Percentiles rank a stretch among this genome's conserved stretches.
These are phyloP conservation scores for Corchorus capsularis DNA, from an alignment of 345 rosid species.

Conservation along the genomic window DNA sequence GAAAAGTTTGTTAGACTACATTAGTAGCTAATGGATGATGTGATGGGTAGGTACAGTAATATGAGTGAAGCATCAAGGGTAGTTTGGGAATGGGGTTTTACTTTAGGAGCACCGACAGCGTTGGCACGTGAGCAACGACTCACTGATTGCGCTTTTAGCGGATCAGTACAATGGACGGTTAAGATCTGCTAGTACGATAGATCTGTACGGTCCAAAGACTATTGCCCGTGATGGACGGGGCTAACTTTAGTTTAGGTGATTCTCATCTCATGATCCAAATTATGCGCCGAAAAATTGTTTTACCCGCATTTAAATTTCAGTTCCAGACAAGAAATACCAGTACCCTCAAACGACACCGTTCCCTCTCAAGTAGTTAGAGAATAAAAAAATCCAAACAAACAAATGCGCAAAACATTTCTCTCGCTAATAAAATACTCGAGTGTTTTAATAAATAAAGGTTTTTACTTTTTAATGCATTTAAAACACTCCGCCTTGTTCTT, in stretches of 20 bases:
- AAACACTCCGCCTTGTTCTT: neutral
- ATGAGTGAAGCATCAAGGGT: constrained; percentile 2
- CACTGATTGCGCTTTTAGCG: neutral
- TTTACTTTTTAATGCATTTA: neutral
- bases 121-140: constrained; percentile 31
- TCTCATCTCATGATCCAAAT: constrained; percentile 32
- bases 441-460: too few species aligned
- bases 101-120: constrained; percentile 34
- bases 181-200: constrained; percentile 31
- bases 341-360: neutral
- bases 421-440: neutral
- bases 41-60: constrained; percentile 23
- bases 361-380: too few species aligned
- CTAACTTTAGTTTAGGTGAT: constrained; percentile 16
- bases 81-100: neutral
- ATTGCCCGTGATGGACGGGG: constrained; percentile 43
- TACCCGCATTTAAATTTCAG: constrained; percentile 10
- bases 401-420: neutral
- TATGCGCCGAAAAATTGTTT: constrained; percentile 33
- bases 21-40: too few species aligned
- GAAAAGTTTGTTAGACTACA: too few species aligned
- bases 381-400: too few species aligned
- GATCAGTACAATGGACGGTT: constrained; percentile 41
- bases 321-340: neutral
- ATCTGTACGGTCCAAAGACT: constrained; percentile 39